Evolutionary conservation across 306 rosid genomes (phyloP).

Genomic region (Castanea mollissima): DNA sequence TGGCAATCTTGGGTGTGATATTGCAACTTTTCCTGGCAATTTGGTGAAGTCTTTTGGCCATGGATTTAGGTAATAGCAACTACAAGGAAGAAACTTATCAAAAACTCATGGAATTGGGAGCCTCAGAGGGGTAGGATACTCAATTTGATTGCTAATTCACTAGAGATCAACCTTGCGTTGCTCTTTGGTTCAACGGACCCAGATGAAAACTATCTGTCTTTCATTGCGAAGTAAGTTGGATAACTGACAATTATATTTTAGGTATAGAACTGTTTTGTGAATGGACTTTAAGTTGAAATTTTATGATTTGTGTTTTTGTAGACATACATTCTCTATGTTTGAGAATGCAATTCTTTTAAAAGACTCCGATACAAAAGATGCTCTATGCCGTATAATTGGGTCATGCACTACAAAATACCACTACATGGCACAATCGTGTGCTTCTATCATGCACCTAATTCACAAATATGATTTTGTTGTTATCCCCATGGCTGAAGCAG

Average conservation of each 20-base stretch:
- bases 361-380: conserved; percentile 70
- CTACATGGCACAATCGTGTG: conserved; percentile 80
- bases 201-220: conserved; percentile 77
- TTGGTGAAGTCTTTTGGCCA: conserved; percentile 11
- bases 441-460: conserved; percentile 80
- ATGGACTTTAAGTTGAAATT: conserved; percentile 12
- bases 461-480: conserved; percentile 92
- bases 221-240: conserved; percentile 65
- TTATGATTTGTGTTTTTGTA: conserved; percentile 34
- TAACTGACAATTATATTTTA: neutral
- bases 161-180: conserved; percentile 77
- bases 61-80: conserved; percentile 52
- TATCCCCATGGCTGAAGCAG: conserved; percentile 79
- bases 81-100: conserved; percentile 58
- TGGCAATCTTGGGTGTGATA: neutral
- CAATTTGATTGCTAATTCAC: conserved; percentile 76
- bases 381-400: conserved; percentile 78
- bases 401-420: conserved; percentile 89
- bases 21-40: neutral
- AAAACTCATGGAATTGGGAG: conserved; percentile 88
- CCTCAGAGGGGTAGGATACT: conserved; percentile 78
- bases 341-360: conserved; percentile 64
- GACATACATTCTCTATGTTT: conserved; percentile 73
- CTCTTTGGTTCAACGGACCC: conserved; percentile 76
- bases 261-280: neutral